A percentile compares a stretch with the other conserved stretches of the same genome.
Evolutionary conservation across 2,329 filamentous ascomycete genomes (phyloP).

Genomic region (Nemania serpens): DNA sequence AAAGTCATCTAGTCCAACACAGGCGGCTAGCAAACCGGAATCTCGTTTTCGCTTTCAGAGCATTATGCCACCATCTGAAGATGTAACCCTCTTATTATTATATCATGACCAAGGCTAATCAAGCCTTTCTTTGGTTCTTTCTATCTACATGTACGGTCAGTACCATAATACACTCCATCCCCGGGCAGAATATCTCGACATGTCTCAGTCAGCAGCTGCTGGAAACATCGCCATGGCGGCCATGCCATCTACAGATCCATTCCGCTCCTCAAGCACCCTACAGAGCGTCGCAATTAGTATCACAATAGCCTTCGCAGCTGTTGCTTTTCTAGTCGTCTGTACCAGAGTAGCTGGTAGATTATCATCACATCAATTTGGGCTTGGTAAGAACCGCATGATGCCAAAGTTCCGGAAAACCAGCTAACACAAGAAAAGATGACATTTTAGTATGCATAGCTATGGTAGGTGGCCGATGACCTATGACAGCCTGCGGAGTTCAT

Average conservation of each 20-base stretch:
- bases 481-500: not conserved
- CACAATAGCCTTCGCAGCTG: constrained; percentile 27
- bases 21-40: constrained; percentile 1
- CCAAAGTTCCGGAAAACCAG: not conserved
- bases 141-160: not conserved
- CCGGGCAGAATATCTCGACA: constrained; percentile 8
- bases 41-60: constrained; percentile 6
- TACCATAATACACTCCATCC: constrained; percentile 2
- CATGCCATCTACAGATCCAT: constrained; percentile 23
- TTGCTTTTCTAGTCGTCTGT: constrained; percentile 30
- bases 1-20: constrained; percentile 17
- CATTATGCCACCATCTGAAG: constrained; percentile 26
- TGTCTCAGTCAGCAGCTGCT: constrained; percentile 8
- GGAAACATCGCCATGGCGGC: constrained; percentile 16
- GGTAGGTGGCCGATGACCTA: constrained; percentile 22
- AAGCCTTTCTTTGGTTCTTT: not conserved
- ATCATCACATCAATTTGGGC: constrained; percentile 31
- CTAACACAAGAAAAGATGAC: constrained; percentile 30
- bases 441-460: constrained; percentile 32
- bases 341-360: constrained; percentile 30
- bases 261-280: constrained; percentile 20
- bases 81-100: constrained; percentile 18
- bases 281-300: constrained; percentile 30
- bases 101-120: constrained; percentile 5
- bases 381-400: constrained; percentile 22